Evolutionary conservation across 2,329 filamentous ascomycete species (phyloP).

Genomic region (Fusarium aywerte): DNA sequence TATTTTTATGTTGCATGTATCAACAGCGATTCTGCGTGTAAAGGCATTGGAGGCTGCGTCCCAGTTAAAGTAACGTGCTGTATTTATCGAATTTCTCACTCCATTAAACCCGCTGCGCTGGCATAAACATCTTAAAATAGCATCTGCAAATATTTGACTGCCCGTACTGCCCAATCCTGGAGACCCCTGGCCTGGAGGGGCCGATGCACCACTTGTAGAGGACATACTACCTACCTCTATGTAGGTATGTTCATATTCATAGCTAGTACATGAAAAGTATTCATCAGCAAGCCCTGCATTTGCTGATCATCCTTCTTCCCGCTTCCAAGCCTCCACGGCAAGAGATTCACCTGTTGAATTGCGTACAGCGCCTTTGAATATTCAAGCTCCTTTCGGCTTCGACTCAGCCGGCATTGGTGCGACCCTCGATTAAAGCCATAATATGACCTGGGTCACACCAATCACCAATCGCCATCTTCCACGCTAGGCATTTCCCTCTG

Average conservation of each 20-base stretch:
- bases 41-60: neutral
- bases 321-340: neutral
- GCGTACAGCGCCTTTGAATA: neutral
- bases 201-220: constrained; percentile 26
- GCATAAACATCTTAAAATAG: constrained; percentile 43
- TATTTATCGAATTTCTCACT: neutral
- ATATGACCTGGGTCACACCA: constrained; percentile 42
- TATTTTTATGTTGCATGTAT: neutral
- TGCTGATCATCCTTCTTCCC: neutral
- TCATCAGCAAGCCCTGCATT: constrained; percentile 6
- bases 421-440: constrained; percentile 24
- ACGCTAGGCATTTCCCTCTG: constrained; percentile 45
- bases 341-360: neutral
- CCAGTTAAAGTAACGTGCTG: neutral
- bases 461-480: constrained; percentile 51
- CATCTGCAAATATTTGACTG: constrained; percentile 31
- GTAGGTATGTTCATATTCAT: neutral
- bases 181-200: constrained; percentile 28
- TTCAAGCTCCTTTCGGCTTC: neutral
- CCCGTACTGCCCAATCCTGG: constrained; percentile 37
- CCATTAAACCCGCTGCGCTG: constrained; percentile 34
- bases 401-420: constrained; percentile 2
- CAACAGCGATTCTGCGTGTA: neutral
- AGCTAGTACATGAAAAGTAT: constrained; percentile 6
- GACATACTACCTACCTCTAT: too few relatives aligned